phyloP scores from a whole-genome alignment of 2,329 filamentous ascomycete genomes.

The Annulohypoxylon truncatum region DNA sequence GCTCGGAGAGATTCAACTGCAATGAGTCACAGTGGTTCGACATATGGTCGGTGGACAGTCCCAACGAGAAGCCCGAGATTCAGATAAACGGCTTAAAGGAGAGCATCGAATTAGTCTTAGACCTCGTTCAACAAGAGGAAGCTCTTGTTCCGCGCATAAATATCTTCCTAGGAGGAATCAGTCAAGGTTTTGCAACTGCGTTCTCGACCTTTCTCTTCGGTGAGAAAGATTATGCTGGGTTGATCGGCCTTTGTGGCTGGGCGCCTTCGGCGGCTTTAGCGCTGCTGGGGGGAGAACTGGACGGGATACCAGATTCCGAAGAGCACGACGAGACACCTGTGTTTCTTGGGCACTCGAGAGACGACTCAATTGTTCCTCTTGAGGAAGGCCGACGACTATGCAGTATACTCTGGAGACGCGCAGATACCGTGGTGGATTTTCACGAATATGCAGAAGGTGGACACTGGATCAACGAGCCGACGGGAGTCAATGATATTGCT shows the following conservation, averaged over 20 bases:
- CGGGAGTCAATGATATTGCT: constrained; percentile 42
- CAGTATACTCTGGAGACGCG: constrained; percentile 30
- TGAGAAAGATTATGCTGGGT: constrained; percentile 39
- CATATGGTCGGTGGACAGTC: constrained; percentile 64
- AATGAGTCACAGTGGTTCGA: constrained; percentile 50
- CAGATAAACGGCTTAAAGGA: constrained; percentile 42
- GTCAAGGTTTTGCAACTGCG: constrained; percentile 49
- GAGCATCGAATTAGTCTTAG: constrained; percentile 39
- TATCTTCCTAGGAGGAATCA: constrained; percentile 50
- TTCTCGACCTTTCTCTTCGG: constrained; percentile 34
- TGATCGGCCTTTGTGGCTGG: constrained; percentile 50
- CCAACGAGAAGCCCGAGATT: constrained; percentile 50
- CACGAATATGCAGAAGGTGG: constrained; percentile 46
- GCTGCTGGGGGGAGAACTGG: not conserved
- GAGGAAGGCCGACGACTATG: constrained; percentile 43
- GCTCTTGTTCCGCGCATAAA: constrained; percentile 33
- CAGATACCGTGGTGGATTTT: constrained; percentile 41
- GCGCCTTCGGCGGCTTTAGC: constrained; percentile 31
- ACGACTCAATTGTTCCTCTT: constrained; percentile 48
- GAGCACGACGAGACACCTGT: constrained; percentile 34
- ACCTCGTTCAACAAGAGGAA: constrained; percentile 43
- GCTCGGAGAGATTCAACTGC: constrained; percentile 40
- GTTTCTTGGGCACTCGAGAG: constrained; percentile 46
- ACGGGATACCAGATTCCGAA: not conserved
- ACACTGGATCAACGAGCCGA: constrained; percentile 42